phyloP scores from a whole-genome alignment of 148 eudicot genomes.

The Rhododendron griersonianum region DNA sequence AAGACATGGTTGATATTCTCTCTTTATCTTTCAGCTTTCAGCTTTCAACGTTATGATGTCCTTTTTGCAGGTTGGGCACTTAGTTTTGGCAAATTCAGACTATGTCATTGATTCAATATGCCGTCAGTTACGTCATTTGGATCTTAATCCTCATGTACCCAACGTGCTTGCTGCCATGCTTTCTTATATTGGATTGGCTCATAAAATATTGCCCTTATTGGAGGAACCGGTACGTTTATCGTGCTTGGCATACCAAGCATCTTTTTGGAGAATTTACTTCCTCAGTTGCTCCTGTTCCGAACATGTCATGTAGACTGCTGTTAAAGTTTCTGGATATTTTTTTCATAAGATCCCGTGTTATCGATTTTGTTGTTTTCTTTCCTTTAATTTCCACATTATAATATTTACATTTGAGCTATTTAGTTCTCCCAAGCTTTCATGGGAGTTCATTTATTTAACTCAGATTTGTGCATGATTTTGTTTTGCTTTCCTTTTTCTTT shows the following conservation, averaged over 20 bases:
- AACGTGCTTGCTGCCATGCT: constrained; percentile 84
- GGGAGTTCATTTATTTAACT: neutral
- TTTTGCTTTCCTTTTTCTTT: neutral
- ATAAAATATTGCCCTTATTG: constrained; percentile 81
- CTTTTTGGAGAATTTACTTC: constrained; percentile 4
- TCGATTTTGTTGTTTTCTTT: neutral
- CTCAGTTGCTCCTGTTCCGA: neutral
- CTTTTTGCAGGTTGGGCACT: constrained; percentile 74
- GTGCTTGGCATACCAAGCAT: neutral
- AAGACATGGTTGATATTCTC: neutral
- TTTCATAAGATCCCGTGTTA: neutral
- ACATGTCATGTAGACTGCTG: neutral
- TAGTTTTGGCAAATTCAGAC: constrained; percentile 85
- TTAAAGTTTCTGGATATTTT: neutral
- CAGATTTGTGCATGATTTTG: neutral
- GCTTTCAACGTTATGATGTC: neutral
- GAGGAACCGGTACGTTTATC: constrained; percentile 80
- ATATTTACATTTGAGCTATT: neutral
- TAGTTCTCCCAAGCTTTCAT: neutral
- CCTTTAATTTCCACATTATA: neutral
- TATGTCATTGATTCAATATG: constrained; percentile 86
- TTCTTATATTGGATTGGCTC: constrained; percentile 79
- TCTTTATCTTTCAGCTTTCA: neutral
- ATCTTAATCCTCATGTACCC: constrained; percentile 88
- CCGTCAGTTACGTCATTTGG: constrained; percentile 83